Base-by-base conservation (phyloP, 805 yeast species). In the Schwanniomyces occidentalis region DNA sequence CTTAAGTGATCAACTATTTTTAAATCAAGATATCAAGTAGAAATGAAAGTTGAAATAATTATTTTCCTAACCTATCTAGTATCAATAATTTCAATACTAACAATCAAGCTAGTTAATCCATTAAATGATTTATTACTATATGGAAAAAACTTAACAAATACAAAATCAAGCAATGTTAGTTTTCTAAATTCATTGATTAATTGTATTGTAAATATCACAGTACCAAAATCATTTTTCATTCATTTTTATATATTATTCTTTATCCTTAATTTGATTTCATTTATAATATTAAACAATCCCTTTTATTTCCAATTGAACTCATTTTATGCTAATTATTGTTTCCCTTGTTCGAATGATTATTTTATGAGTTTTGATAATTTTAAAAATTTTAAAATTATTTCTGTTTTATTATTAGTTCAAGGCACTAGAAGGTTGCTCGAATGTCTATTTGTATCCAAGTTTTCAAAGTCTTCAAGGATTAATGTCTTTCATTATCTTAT, bases 401-500 rank as follows among this genome's bases (percentile, higher is more conserved):
- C 55, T 37, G 19, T 27, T 8, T 39, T 62, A 23, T 34, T 56
- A 4, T 36, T 62, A 24, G 38, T 74, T 2, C 93, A 85, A 48
- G 74, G 81, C 1, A 12, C 60, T 2, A 60, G 89, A 48, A 61
- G 93, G 40, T 40, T 68, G 2, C 61, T 63, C 30, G 93, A 85
- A 52, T 75, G 84, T 27, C 38, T 63, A 2, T 63, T 46, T 32
- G 65, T 84, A 14, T 65, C 74, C 24, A 73, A 65, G 23, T 78
- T 72, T 51, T 63, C 73, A 3, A 27, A 53, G 2, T 48, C 49
- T 1, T 69, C 88, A 2, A 69, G 69, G 39, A 84, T 85, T 65
- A 81, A 83, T 49, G 47, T 82, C 23, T 63, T 77, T 1, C 93
- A 85, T 56, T 85, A 83, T 47, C 32, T 78, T 1, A 82, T 75